phyloP scores from a whole-genome alignment of 139 green algal species.

The Chlorella sp. region DNA sequence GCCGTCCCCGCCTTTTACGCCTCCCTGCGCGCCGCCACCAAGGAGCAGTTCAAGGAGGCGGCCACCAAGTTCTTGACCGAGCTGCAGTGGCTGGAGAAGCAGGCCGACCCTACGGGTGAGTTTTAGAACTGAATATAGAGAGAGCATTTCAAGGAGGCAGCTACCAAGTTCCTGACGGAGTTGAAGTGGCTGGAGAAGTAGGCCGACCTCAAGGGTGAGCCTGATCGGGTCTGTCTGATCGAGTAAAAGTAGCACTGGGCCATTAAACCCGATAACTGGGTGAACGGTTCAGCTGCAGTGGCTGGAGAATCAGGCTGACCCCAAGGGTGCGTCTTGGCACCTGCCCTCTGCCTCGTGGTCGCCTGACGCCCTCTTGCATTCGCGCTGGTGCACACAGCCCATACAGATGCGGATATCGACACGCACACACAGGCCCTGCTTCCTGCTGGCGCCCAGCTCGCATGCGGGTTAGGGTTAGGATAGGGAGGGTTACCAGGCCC shows the following conservation, averaged over 20 bases:
- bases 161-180: not conserved
- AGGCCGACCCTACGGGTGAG: not conserved
- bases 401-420: no score
- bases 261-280: not conserved
- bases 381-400: no score
- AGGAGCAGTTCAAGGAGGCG: not conserved
- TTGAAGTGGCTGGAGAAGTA: slow-evolving; percentile 1
- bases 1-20: not conserved
- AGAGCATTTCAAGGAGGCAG: not conserved
- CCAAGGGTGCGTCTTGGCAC: not conserved
- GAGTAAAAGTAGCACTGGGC: not conserved
- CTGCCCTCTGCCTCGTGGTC: no score
- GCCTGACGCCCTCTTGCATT: no score
- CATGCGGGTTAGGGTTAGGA: no score
- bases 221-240: no score
- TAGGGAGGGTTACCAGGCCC: no score
- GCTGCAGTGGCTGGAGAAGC: slow-evolving; percentile 2
- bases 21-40: not conserved
- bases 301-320: not conserved
- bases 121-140: not conserved
- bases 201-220: not conserved
- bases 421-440: no score
- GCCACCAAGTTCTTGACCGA: not conserved
- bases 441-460: no score
- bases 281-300: not conserved